These are phyloP conservation scores for Lupinus albus DNA, from an alignment of 306 rosid genomes.

Conservation along the genomic window DNA sequence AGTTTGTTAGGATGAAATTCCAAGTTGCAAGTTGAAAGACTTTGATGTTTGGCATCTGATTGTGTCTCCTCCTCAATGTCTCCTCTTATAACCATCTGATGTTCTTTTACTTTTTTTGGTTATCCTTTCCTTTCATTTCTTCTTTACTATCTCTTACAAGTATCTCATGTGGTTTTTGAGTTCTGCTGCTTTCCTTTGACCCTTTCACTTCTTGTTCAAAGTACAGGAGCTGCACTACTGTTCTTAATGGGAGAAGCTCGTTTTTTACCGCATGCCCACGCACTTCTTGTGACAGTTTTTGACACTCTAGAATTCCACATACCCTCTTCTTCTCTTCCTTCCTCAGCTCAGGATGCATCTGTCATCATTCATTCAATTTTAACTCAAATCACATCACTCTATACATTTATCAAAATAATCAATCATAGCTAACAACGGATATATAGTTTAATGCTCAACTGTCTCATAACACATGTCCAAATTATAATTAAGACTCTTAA, in stretches of 20 bases:
- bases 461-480: background rate
- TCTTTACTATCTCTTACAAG: conserved; percentile 50
- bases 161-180: conserved; percentile 52
- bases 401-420: background rate
- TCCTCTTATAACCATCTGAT: conserved; percentile 51
- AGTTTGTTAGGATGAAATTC: conserved; percentile 67
- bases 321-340: conserved; percentile 76
- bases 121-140: conserved; percentile 46
- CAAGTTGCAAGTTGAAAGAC: conserved; percentile 51
- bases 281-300: conserved; percentile 66
- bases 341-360: conserved; percentile 72
- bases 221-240: conserved; percentile 83
- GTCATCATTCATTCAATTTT: conserved; percentile 37
- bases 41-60: conserved; percentile 46
- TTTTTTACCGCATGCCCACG: conserved; percentile 79
- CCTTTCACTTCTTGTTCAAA: conserved; percentile 83
- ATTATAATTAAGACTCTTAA: conserved; percentile 1
- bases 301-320: conserved; percentile 81
- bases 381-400: conserved; percentile 12
- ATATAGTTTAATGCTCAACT: background rate
- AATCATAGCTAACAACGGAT: background rate
- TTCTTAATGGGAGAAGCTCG: conserved; percentile 86
- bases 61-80: conserved; percentile 55
- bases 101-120: conserved; percentile 50
- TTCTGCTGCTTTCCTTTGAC: conserved; percentile 40